Evolutionary conservation across 768 basidiomycete genomes (phyloP), one percentile per base, ranked within the genome.

Genomic region (Hirschioporus abietinus): DNA sequence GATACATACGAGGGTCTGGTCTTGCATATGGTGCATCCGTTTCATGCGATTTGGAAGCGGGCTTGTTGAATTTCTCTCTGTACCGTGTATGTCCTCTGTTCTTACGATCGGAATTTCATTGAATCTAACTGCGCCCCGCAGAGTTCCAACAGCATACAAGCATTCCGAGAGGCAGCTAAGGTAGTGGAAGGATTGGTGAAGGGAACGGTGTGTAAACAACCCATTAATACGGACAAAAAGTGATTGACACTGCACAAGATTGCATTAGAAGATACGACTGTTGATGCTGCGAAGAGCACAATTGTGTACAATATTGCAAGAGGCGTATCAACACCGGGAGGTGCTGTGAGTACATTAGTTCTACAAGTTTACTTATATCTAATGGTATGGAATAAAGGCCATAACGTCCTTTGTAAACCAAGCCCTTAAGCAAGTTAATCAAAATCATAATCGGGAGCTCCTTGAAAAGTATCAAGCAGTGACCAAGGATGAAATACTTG

Each of bases 1-100:
- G 90, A 26, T 91, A 90, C 68, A 94, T 99, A 68, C 90, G 97
- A 58, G 97, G 97, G 7, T 90, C 93, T 66, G 97, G 97, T 24
- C 79, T 99, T 35, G 97, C 97, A 5, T 99, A 97, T 70, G 93
- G 95, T n/a, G 93, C 93, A 27, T 87, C 87, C 71, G 81, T 90
- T 35, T 82, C 82, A 0, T 74, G 88, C 35, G 93, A 96, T 70
- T 79, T 88, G 35, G 95, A 97, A 77, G 83, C 89, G 25, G 94
- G 94, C 1, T 77, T 90, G 12, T 77, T 94, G 27, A 86, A 77
- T 63, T 96, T 95, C 77, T 83, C 85, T 17, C 80, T 96, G 1
- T 96, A 94, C 73, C 83, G 93, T 63, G 92, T 90, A 79, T 66
- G 88, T 76, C 34, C 65, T 24, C 15, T 34, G 64, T 20, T n/a